Base-by-base conservation (phyloP, 148 eudicot species). In the Fallopia convolvulus region DNA sequence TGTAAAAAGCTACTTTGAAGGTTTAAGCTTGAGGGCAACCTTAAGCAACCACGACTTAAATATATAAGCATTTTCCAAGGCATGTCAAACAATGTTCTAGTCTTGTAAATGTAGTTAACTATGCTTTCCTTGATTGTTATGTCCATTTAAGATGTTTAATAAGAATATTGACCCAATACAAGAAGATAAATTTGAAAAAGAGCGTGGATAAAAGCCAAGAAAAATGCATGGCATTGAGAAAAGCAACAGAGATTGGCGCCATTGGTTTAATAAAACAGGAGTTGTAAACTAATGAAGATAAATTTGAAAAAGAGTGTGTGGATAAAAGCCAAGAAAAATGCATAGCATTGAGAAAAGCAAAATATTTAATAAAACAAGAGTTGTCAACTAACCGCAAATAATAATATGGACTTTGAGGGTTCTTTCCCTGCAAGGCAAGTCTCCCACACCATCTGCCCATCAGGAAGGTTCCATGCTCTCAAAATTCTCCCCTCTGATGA, bases 391-490 rank as follows among this genome's bases (percentile, higher is more conserved):
- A 93, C 99, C 83, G 90, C 90, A 84, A 89, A 84, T 78, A 87
- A 42, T 77, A 91, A 84, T 60, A 90, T 77, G 17, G 98, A 81
- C 79, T 84, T 88, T 53, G 99, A 90, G 36, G 93, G 81, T 66
- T 76, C 83, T 77, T 88, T 80, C 77, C 92, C 95, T 74, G 83
- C 53, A 74, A 96, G 92, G 75, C 80, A 80, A 46, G 98, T 88
- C 82, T 96, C 99, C 99, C 98, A 93, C 77, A 96, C 93, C 98
- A 96, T 87, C 89, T 91, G 98, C 44, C 99, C 99, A 82, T 96
- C 99, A 66, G 99, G 98, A 87, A 96, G 98, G 83, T 93, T 96
- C 99, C 99, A 96, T 47, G 99, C 99, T 86, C 99, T 89, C 65
- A 93, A 74, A 73, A 88, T 81, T 80, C 87, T 91, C 80, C 99